Base-by-base conservation (phyloP, 1,139 yeast genomes). In the Scheffersomyces cryptocercus region DNA sequence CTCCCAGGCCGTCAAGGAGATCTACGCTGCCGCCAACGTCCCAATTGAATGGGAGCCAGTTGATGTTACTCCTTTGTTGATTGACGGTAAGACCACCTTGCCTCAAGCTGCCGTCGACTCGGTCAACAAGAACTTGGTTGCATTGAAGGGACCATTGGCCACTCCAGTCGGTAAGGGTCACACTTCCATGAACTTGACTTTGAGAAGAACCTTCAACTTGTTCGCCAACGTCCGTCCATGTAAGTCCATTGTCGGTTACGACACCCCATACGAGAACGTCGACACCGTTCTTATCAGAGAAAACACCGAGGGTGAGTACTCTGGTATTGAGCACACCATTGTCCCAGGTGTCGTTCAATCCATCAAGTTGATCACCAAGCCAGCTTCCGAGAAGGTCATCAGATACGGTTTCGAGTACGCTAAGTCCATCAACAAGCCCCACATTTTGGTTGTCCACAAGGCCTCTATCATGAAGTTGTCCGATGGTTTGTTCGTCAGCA, bases 101-200 rank as follows among this genome's bases (percentile, higher is more conserved):
- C 98, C 98, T 53, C 85, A 86, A 61, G 85, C 83, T 36, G 97
- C 98, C 47, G 89, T 93, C 54, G 91, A 87, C 60, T 87, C 95
- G 39, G 93, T 93, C 71, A 88, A 88, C 79, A 85, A 81, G 73
- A 88, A 91, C 78, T 80, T 85, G 72, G 93, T 93, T 53, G 99
- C 98, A 46, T 82, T 93, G 66, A 93, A 93, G 77, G 99, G 99
- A 54, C 98, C 98, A 30, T 77, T 93, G 63, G 98, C 98, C 47
- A 93, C 99, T 37, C 99, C 98, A 48, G 91, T 91, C 54, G 99
- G 98, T 63, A 93, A 91, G 77, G 99, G 98, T 63, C 98, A 93
- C 78, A 90, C 91, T 64, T 91, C 98, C 37, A 84, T 93, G 81
- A 93, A 93, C 80, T 79, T 93, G 79, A 93, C 99, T 36, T 79